These are phyloP conservation scores for Isoetes taiwanensis DNA, from an alignment of 75 land plant genomes.

Conservation along the genomic window DNA sequence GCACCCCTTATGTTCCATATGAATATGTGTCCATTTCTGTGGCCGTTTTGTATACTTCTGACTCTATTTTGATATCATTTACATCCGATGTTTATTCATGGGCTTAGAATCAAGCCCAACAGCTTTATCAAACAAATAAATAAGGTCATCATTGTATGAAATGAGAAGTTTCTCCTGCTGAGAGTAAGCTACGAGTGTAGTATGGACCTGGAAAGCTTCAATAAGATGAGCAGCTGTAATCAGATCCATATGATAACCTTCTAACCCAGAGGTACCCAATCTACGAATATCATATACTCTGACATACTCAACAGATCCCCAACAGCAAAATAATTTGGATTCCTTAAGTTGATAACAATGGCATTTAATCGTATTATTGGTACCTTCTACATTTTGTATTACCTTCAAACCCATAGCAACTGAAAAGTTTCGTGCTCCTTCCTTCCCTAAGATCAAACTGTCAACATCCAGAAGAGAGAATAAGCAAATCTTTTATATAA, in stretches of 20 bases:
- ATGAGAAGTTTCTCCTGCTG: slow-evolving; percentile 76
- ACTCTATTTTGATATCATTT: no score
- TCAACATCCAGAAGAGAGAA: slow-evolving; percentile 9
- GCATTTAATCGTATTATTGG: slow-evolving; percentile 48
- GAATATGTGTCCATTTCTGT: slow-evolving; percentile 73
- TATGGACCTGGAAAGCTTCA: slow-evolving; percentile 47
- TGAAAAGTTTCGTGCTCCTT: slow-evolving; percentile 45
- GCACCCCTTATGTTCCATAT: slow-evolving; percentile 90
- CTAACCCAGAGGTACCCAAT: slow-evolving; percentile 34
- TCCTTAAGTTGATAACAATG: slow-evolving; percentile 71
- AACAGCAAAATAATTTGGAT: slow-evolving; percentile 61
- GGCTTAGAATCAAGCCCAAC: slow-evolving; percentile 68
- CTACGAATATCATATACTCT: slow-evolving; percentile 87
- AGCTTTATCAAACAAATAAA: slow-evolving; percentile 61
- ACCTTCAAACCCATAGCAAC: slow-evolving; percentile 33
- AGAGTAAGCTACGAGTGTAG: slow-evolving; percentile 86
- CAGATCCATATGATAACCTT: slow-evolving; percentile 40
- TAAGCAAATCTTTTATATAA: no score
- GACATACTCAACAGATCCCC: slow-evolving; percentile 78
- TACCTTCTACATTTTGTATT: slow-evolving; percentile 5
- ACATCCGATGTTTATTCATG: not conserved
- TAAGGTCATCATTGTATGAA: slow-evolving; percentile 82
- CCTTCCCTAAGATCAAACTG: slow-evolving; percentile 80
- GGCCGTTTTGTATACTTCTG: no score
- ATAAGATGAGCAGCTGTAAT: slow-evolving; percentile 70